These are phyloP conservation scores for Sarocladium kiliense DNA, from an alignment of 2,329 filamentous ascomycete genomes.

Conservation along the genomic window DNA sequence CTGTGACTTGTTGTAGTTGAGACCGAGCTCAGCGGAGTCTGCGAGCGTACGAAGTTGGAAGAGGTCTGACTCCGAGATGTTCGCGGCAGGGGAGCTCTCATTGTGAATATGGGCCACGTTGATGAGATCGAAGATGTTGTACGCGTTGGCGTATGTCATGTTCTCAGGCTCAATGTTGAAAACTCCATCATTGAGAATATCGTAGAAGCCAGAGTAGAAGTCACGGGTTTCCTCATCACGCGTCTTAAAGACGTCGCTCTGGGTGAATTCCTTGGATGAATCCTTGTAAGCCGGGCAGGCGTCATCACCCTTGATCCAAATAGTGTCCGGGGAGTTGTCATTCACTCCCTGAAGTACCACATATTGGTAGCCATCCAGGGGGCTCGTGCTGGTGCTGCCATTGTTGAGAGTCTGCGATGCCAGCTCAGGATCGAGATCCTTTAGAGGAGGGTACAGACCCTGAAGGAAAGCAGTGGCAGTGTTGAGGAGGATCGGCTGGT, in stretches of 20 bases:
- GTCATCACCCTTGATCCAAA: conserved; percentile 32
- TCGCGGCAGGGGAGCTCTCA: conserved; percentile 21
- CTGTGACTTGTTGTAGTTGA: conserved; percentile 25
- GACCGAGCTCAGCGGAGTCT: conserved; percentile 25
- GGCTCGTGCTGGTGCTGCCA: conserved; percentile 20
- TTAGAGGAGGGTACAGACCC: conserved; percentile 28
- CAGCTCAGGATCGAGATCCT: conserved; percentile 19
- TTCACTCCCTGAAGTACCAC: conserved; percentile 24
- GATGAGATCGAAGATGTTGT: conserved; percentile 30
- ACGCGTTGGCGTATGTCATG: conserved; percentile 29
- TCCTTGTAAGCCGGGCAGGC: conserved; percentile 23
- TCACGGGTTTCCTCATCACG: conserved; percentile 21
- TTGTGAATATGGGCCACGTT: conserved; percentile 30
- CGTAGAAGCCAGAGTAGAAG: conserved; percentile 26
- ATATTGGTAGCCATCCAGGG: conserved; percentile 29
- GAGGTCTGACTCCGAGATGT: conserved; percentile 26
- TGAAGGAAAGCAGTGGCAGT: conserved; percentile 31
- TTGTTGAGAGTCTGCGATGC: conserved; percentile 25
- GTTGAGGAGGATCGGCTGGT: conserved; percentile 26
- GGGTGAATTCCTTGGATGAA: conserved; percentile 20
- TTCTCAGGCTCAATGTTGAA: conserved; percentile 25
- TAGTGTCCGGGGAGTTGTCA: conserved; percentile 26
- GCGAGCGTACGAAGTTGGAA: conserved; percentile 26
- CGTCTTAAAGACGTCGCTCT: conserved; percentile 21
- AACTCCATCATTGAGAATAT: conserved; percentile 21